Base-by-base conservation (phyloP, 352 stramenopile genomes). In the Globisporangium irregulare region DNA sequence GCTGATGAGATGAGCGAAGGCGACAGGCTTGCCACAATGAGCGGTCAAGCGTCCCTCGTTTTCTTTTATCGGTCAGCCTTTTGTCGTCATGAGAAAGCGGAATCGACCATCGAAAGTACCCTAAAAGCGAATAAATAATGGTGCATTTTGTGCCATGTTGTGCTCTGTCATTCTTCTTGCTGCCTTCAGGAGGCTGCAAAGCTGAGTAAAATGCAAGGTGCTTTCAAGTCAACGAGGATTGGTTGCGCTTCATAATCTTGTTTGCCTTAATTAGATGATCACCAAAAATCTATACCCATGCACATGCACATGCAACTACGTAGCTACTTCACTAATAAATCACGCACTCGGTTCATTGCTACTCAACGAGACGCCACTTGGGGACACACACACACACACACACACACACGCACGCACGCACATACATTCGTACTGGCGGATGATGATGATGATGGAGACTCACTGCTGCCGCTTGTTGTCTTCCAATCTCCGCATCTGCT, bases 211-310 rank as follows among this genome's bases (percentile, higher is more conserved):
- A 50, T 20, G 15, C 41, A n/a, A 20, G 3, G 15, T 8, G 14
- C 14, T 38, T 41, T 27, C 27, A 43, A 43, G 9, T 14, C 36
- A 43, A 43, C 10, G 36, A 15, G 10, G 8, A 3, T 18, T 58
- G 14, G 27, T 18, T 59, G 18, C 25, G 15, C 43, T 22, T 51
- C 22, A 22, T 51, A 51, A 41, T 41, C 32, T 24, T 25, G 27
- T 59, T 38, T 51, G 43, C 18, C 15, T 51, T 51, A 51, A 51
- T 22, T 51, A 22, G 43, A 25, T 41, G 27, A 10, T 41, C 27
- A 60, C 27, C 55, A 43, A 46, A 59, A 60, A 60, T 60, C 55
- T 60, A 60, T 60, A 27, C 20, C 54, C 54, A 60, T 60, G 29
- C 55, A 60, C 7, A 51, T 51, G 43, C 41, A 50, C 8, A 43